A percentile compares a stretch with the other conserved stretches of the same genome.
phyloP scores from a whole-genome alignment of 768 basidiomycete genomes.

The Mrakia hoshinonis region DNA sequence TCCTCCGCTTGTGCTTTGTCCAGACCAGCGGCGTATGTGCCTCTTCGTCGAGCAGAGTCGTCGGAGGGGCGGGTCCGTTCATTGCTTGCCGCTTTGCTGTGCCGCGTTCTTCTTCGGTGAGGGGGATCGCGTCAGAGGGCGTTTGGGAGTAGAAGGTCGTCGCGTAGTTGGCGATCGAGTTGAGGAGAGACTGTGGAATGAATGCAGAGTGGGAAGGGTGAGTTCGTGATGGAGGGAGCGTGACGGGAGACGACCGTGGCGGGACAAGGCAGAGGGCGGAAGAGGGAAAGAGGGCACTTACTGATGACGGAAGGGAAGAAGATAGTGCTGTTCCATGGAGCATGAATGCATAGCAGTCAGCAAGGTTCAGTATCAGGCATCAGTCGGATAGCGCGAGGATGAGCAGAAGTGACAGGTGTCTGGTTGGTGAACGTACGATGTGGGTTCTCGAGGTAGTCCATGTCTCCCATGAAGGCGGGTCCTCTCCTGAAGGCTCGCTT shows the following conservation, averaged over 20 bases:
- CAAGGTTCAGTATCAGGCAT: neutral
- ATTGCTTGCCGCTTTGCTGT: neutral
- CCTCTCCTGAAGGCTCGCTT: neutral
- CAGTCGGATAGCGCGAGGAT: no score
- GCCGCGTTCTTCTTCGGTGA: neutral
- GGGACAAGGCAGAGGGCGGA: neutral
- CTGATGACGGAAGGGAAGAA: neutral
- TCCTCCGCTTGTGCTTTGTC: neutral
- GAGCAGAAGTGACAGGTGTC: neutral
- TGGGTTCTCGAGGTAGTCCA: slow-evolving; percentile 3
- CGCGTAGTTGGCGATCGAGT: neutral
- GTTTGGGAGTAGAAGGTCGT: slow-evolving; percentile 1
- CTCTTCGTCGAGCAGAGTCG: neutral
- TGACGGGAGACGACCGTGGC: neutral
- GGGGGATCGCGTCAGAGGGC: neutral
- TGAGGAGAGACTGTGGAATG: neutral
- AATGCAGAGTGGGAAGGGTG: neutral
- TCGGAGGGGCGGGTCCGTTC: neutral
- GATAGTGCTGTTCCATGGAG: neutral
- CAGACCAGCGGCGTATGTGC: neutral
- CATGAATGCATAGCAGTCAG: neutral
- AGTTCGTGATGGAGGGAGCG: neutral
- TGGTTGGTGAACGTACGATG: neutral
- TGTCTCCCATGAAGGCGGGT: neutral
- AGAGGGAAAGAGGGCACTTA: neutral